phyloP scores from a whole-genome alignment of 1,284 basidiomycete genomes.

The Malassezia vespertilionis region DNA sequence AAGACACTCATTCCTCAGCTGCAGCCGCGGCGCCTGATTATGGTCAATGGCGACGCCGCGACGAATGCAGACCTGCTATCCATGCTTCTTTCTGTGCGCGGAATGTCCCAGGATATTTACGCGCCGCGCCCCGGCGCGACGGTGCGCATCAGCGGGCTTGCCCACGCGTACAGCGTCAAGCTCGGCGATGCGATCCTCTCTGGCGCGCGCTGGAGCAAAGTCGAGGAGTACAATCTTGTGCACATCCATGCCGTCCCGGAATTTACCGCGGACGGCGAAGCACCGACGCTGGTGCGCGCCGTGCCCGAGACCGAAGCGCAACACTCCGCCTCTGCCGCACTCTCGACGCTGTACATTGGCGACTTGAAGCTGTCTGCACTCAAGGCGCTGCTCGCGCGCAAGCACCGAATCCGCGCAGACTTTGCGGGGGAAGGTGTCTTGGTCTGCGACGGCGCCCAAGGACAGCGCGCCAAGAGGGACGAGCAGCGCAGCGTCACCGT shows the following conservation, averaged over 20 bases:
- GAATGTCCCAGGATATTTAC: slow-evolving; percentile 79
- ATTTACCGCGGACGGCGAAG: slow-evolving; percentile 64
- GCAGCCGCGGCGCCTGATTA: slow-evolving; percentile 59
- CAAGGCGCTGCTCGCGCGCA: slow-evolving; percentile 22
- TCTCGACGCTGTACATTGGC: slow-evolving; percentile 41
- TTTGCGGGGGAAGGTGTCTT: slow-evolving; percentile 45
- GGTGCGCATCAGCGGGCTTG: slow-evolving; percentile 85
- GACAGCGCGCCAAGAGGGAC: background rate
- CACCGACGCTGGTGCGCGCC: slow-evolving; percentile 49
- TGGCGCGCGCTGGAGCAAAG: slow-evolving; percentile 77
- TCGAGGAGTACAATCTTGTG: slow-evolving; percentile 92
- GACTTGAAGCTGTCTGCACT: slow-evolving; percentile 43
- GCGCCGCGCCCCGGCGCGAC: slow-evolving; percentile 63
- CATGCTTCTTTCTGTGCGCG: slow-evolving; percentile 22
- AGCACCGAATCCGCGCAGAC: slow-evolving; percentile 35
- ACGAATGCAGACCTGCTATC: slow-evolving; percentile 20
- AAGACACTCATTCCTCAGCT: slow-evolving; percentile 94
- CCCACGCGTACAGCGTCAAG: slow-evolving; percentile 82
- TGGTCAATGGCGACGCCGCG: slow-evolving; percentile 32
- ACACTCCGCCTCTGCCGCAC: slow-evolving; percentile 1
- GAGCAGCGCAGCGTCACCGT: slow-evolving; percentile 28
- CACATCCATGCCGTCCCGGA: slow-evolving; percentile 75
- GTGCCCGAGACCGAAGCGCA: background rate
- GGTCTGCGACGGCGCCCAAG: slow-evolving; percentile 28
- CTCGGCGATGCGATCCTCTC: slow-evolving; percentile 76